phyloP scores from a whole-genome alignment of 2,329 filamentous ascomycete species.

The Knufia fluminis region DNA sequence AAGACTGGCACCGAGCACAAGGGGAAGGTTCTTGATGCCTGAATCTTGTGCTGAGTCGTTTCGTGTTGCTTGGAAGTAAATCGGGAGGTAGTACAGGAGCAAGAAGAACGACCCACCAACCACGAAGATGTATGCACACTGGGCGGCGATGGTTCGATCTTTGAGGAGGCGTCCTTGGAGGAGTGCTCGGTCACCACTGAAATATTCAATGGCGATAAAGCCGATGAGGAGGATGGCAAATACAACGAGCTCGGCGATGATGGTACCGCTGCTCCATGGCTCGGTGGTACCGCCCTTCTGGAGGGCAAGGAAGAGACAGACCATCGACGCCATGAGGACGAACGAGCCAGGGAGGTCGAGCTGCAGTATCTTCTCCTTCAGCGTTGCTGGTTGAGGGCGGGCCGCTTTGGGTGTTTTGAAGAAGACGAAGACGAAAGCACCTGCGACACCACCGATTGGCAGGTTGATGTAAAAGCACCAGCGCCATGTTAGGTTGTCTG shows the following conservation, averaged over 20 bases:
- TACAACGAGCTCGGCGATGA: slow-evolving; percentile 40
- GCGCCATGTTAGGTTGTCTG: slow-evolving; percentile 26
- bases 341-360: slow-evolving; percentile 37
- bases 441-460: slow-evolving; percentile 26
- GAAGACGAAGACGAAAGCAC: slow-evolving; percentile 24
- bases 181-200: slow-evolving; percentile 33
- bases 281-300: slow-evolving; percentile 36
- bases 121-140: slow-evolving; percentile 31
- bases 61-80: slow-evolving; percentile 40
- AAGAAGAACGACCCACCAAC: slow-evolving; percentile 29
- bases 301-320: slow-evolving; percentile 38
- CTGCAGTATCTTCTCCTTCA: slow-evolving; percentile 33
- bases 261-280: slow-evolving; percentile 30
- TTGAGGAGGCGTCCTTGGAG: slow-evolving; percentile 31
- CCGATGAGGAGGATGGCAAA: slow-evolving; percentile 31
- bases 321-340: slow-evolving; percentile 32
- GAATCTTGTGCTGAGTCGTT: slow-evolving; percentile 28
- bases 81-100: slow-evolving; percentile 38
- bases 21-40: slow-evolving; percentile 36
- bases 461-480: slow-evolving; percentile 32
- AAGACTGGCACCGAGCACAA: slow-evolving; percentile 31
- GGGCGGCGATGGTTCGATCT: slow-evolving; percentile 29
- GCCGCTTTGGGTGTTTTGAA: slow-evolving; percentile 23
- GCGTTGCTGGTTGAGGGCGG: slow-evolving; percentile 18
- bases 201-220: slow-evolving; percentile 31